These are phyloP conservation scores for Colletotrichum brevisporum DNA, from an alignment of 2,329 filamentous ascomycete species.

Conservation along the genomic window DNA sequence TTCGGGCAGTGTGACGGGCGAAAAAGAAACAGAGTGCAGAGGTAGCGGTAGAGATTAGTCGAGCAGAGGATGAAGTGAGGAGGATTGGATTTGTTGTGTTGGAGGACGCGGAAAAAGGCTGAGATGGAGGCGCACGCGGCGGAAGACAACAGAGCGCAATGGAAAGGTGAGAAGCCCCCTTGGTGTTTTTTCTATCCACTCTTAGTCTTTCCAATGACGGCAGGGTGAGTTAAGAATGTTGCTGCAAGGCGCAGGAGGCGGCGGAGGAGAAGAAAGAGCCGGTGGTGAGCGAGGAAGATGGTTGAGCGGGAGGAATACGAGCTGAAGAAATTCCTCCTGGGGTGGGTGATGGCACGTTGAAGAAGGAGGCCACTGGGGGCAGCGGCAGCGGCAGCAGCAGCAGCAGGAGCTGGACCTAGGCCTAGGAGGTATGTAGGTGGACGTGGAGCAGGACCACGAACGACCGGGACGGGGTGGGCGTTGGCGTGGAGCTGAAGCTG, in stretches of 20 bases:
- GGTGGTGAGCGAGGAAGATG: slow-evolving; percentile 4
- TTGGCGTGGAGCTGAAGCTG: slow-evolving; percentile 4
- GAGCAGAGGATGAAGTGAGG: slow-evolving; percentile 1
- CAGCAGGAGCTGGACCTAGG: neutral
- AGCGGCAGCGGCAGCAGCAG: neutral
- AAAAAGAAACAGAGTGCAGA: neutral
- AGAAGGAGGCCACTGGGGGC: slow-evolving; percentile 9
- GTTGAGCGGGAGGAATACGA: slow-evolving; percentile 37
- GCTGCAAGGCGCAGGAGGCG: too few species aligned
- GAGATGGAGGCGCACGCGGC: slow-evolving; percentile 19
- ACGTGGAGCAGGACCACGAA: neutral
- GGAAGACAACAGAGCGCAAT: slow-evolving; percentile 12
- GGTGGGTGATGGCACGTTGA: slow-evolving; percentile 23
- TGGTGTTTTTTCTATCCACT: neutral
- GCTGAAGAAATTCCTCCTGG: slow-evolving; percentile 39
- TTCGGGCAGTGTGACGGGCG: slow-evolving; percentile 5
- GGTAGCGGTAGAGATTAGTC: slow-evolving; percentile 5
- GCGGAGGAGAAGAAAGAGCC: neutral
- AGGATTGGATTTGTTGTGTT: neutral
- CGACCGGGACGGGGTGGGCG: neutral
- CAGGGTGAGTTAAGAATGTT: slow-evolving; percentile 1
- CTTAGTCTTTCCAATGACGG: slow-evolving; percentile 4
- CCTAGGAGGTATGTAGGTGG: neutral
- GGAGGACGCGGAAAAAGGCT: slow-evolving; percentile 13
- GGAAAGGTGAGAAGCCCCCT: slow-evolving; percentile 3